These are phyloP conservation scores for Scedosporium apiospermum DNA, from an alignment of 2,329 filamentous ascomycete species.

Conservation along the genomic window DNA sequence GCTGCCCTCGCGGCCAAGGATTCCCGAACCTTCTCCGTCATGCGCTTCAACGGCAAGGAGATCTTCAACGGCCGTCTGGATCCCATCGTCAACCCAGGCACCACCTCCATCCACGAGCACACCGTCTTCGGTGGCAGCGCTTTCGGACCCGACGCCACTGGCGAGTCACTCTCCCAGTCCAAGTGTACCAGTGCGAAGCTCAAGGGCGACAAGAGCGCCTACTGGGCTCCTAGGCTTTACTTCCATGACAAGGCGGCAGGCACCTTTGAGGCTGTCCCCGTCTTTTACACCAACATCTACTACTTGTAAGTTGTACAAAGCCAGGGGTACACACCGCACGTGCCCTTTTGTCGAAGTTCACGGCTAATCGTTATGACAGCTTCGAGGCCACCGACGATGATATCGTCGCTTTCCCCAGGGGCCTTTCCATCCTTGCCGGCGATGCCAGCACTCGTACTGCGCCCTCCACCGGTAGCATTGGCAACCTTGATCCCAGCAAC, in stretches of 20 bases:
- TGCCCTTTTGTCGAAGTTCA: too few relatives aligned
- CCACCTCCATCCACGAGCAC: slow-evolving; percentile 54
- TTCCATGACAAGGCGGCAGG: slow-evolving; percentile 55
- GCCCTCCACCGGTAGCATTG: slow-evolving; percentile 40
- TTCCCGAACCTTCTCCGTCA: slow-evolving; percentile 53
- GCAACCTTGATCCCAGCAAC: slow-evolving; percentile 40
- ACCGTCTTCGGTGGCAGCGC: slow-evolving; percentile 61
- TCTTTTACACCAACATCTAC: slow-evolving; percentile 68
- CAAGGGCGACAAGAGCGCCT: slow-evolving; percentile 61
- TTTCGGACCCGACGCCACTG: slow-evolving; percentile 54
- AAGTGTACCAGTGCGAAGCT: slow-evolving; percentile 63
- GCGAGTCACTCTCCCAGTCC: slow-evolving; percentile 47
- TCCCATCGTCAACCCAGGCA: slow-evolving; percentile 57
- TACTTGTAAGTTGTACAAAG: slow-evolving; percentile 39
- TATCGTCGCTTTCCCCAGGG: slow-evolving; percentile 59
- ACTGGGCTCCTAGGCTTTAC: slow-evolving; percentile 68
- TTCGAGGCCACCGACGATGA: slow-evolving; percentile 56
- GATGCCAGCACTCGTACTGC: slow-evolving; percentile 48
- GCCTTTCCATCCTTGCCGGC: slow-evolving; percentile 63
- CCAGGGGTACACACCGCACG: too few relatives aligned
- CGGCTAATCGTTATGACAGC: slow-evolving; percentile 7
- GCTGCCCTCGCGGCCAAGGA: slow-evolving; percentile 30
- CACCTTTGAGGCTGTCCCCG: slow-evolving; percentile 54
- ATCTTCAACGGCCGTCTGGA: slow-evolving; percentile 56
- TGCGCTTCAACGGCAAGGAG: slow-evolving; percentile 58